Conservation (phyloP, 2,329 filamentous ascomycete genomes). For the Penicillium freii region DNA sequence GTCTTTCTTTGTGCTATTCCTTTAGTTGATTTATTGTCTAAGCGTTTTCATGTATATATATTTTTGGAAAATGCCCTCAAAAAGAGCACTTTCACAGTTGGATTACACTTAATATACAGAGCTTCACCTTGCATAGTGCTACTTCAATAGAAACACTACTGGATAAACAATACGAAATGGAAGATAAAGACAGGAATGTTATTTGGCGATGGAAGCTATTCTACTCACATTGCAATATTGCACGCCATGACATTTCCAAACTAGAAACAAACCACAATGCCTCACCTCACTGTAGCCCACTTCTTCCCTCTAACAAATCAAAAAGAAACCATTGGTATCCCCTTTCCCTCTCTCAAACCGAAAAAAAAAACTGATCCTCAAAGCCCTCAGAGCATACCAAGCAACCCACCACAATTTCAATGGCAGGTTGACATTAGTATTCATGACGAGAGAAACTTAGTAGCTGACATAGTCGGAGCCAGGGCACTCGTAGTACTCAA, state of each 20-base stretch:
- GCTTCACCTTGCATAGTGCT: neutral
- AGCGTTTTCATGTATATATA: neutral
- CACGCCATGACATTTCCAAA: neutral
- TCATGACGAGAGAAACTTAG: neutral
- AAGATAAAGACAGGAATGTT: neutral
- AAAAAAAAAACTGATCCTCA: too few species aligned
- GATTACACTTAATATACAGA: neutral
- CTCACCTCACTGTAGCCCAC: neutral
- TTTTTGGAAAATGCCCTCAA: too few species aligned
- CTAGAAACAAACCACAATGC: neutral
- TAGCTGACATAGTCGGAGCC: neutral
- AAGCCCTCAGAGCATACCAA: neutral
- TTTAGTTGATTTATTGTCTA: neutral
- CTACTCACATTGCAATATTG: neutral
- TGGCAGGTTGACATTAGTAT: neutral
- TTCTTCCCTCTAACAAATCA: too few species aligned
- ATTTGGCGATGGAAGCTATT: neutral
- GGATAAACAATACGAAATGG: neutral
- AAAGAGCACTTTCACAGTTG: neutral
- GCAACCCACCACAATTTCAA: neutral
- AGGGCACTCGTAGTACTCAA: conserved; percentile 5
- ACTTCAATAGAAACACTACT: neutral
- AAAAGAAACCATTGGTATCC: neutral
- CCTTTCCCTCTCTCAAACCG: too few species aligned
- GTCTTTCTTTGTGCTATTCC: neutral